Evolutionary conservation across 1,284 basidiomycete genomes (phyloP), one percentile per base, ranked within the genome.

Genomic region (Papiliotrema nemorosa): DNA sequence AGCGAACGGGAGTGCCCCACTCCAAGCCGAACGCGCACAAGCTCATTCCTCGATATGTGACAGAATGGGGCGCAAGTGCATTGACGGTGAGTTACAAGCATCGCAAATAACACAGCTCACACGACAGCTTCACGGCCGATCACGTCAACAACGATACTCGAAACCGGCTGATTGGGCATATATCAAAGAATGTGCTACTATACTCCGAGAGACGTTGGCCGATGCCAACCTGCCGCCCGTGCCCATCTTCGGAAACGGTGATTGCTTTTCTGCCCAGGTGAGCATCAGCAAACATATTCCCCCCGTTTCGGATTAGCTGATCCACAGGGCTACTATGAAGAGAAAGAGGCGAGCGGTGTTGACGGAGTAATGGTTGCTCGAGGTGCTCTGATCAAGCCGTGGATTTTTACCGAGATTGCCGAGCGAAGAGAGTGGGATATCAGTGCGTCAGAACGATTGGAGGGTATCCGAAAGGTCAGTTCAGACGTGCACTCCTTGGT

Each of bases 371-470:
- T 97, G 94, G 81, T 97, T 36, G 94, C 86, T 1, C 80, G 94
- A 24, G 94, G 94, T 0, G 94, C 92, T 0, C 78, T 97, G 50
- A 97, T 97, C 76, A 97, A 97, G 63, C 79, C 90, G 1, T 93
- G 90, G 90, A 85, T 93, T 52, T 97, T 97, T 50, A 97, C 92
- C 1, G 94, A 98, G 74, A 85, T 97, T 69, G 88, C 92, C 67
- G 93, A 97, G 68, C 80, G 79, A 27, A 75, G 88, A 43, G 90
- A 94, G 65, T 97, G 93, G 93, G 93, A 97, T 66, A 97, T 97
- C 66, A 87, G 84, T 56, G 83, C 90, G 12, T 79, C 86, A 1
- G 94, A 97, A 76, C 80, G 94, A n/a, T 77, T 97, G 33, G 91
- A 94, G 47, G 78, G 90, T 35, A 81, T 94, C 51, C 80, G 86